A percentile compares a stretch with the other conserved stretches of the same genome.
These are phyloP conservation scores for Meyerozyma guilliermondii DNA, from an alignment of 1,139 yeast genomes.

Conservation along the genomic window DNA sequence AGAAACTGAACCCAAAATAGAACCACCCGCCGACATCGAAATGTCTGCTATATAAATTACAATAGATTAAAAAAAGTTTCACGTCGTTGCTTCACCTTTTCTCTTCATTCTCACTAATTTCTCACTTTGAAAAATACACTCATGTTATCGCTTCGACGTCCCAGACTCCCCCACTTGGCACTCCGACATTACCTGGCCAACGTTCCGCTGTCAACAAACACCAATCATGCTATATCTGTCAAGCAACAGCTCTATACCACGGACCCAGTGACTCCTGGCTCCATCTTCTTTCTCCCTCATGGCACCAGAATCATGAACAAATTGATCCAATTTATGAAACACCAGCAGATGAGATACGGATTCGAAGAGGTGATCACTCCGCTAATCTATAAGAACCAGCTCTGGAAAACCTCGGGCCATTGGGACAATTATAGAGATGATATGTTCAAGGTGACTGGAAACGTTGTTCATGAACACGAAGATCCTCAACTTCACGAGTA, in stretches of 20 bases:
- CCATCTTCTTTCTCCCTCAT: constrained; percentile 83
- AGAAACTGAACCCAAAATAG: background rate
- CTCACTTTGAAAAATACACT: background rate
- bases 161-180: background rate
- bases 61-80: too few species aligned
- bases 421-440: constrained; percentile 95
- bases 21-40: constrained; percentile 6
- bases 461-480: constrained; percentile 14
- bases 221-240: constrained; percentile 48
- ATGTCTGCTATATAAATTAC: too few species aligned
- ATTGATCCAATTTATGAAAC: constrained; percentile 74
- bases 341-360: constrained; percentile 76
- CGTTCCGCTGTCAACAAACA: constrained; percentile 22
- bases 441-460: constrained; percentile 77
- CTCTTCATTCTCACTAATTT: constrained; percentile 8
- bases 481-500: constrained; percentile 42
- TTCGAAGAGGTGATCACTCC: constrained; percentile 95
- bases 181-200: background rate
- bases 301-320: constrained; percentile 85
- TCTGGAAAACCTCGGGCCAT: constrained; percentile 94
- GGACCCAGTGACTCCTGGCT: constrained; percentile 81
- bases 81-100: too few species aligned
- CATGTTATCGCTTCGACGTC: background rate
- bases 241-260: constrained; percentile 72
- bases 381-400: constrained; percentile 71